Evolutionary conservation across 2,329 filamentous ascomycete genomes (phyloP).

Genomic region (Claviceps spartinae): DNA sequence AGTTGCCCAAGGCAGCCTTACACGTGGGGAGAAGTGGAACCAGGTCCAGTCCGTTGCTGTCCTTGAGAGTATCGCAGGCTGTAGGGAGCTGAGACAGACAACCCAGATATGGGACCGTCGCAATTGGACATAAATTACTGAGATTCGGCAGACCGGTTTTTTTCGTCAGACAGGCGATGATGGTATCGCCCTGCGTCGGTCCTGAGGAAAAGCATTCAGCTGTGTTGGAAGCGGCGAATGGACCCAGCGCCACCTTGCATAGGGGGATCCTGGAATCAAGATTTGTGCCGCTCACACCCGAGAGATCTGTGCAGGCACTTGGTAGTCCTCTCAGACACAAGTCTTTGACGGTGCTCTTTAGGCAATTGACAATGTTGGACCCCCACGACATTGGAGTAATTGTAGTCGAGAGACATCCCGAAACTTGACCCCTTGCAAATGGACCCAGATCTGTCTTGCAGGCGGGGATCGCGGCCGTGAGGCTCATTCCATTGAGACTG

Average conservation of each 20-base stretch:
- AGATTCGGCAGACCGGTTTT: neutral
- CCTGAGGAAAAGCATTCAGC: neutral
- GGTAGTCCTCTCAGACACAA: slow-evolving; percentile 1
- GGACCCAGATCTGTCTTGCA: slow-evolving; percentile 1
- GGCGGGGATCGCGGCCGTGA: neutral
- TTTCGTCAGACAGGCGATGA: slow-evolving; percentile 1
- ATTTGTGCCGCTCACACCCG: neutral
- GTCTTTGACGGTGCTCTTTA: neutral
- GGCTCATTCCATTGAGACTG: neutral
- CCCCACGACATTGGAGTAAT: neutral
- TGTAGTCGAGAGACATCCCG: neutral
- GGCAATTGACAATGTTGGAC: neutral
- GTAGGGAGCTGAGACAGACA: slow-evolving; percentile 4
- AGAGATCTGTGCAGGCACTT: neutral
- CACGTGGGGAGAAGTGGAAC: neutral
- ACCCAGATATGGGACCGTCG: neutral
- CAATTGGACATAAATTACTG: neutral
- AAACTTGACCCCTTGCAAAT: neutral
- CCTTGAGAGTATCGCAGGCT: slow-evolving; percentile 1
- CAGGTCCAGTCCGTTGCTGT: slow-evolving; percentile 2
- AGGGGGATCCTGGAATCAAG: neutral
- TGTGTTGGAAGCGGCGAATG: neutral
- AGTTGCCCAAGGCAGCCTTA: slow-evolving; percentile 1
- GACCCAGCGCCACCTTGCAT: slow-evolving; percentile 3
- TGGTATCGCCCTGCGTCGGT: neutral